Evolutionary conservation across 176 grass and related monocot genomes (phyloP), one percentile per base, ranked within the genome.

Genomic region (Secale cereale): DNA sequence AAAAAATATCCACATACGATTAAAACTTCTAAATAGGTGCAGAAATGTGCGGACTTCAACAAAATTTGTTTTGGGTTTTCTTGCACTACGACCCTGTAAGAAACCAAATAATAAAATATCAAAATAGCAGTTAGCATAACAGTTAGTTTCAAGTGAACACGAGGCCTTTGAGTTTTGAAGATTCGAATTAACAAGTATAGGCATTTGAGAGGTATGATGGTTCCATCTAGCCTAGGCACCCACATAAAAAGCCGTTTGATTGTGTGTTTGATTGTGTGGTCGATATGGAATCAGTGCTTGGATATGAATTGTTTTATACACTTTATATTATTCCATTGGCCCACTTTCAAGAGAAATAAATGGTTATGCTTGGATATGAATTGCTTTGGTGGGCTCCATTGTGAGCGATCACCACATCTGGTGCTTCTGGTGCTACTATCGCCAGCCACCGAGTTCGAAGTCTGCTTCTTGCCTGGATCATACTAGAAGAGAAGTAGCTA

Each of bases 11-110:
- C 92, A 94, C 90, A 94, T 90, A 39, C 92, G 87, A 83, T 92
- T 74, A 83, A 94, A 94, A 86, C 92, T 94, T 78, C 92, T 90
- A 85, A 90, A 94, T 83, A 94, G 52, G 78, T 94, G 92, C 54
- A 89, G 81, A 86, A 92, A 94, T 40, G 92, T 92, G 46, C 82
- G 90, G 13, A 92, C 82, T 92, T 94, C 92, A 81, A 94, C 90
- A 88, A 94, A 94, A 86, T 94, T 94, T 54, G 87, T 86, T 85
- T 94, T 94, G 7, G 87, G 37, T 78, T 87, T 94, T 80, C 74
- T 87, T 70, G 50, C 23, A 45, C 66, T 74, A 40, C 9, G 19
- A 20, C 5, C 36, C 88, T 90, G 88, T 32, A 81, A 48, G 66
- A 81, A 76, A 61, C 22, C 60, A 85, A 72, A 30, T 15, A 64